phyloP scores from a whole-genome alignment of 2,329 filamentous ascomycete genomes.

The Myriosclerotinia scirpicola region DNA sequence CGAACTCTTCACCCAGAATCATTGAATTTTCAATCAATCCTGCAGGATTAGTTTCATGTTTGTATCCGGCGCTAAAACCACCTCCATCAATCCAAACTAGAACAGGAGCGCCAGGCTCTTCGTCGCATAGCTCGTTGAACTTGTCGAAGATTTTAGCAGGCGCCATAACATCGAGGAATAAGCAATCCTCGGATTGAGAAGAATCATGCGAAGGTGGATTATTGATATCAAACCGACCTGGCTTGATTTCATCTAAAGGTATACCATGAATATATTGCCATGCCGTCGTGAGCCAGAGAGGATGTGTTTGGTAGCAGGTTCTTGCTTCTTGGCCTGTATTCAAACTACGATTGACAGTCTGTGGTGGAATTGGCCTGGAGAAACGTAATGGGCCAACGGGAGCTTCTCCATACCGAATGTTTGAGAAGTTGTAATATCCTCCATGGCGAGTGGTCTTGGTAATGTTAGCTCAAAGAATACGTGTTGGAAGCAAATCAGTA shows the following conservation, averaged over 20 bases:
- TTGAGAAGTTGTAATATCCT: conserved; percentile 44
- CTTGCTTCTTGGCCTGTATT: conserved; percentile 29
- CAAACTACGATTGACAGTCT: conserved; percentile 36
- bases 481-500: not conserved
- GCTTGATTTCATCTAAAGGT: not conserved
- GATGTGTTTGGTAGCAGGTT: conserved; percentile 30
- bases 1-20: conserved; percentile 40
- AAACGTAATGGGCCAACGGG: conserved; percentile 47
- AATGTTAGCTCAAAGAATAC: conserved; percentile 26
- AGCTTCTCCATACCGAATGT: conserved; percentile 47
- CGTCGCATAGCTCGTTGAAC: conserved; percentile 24
- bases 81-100: conserved; percentile 40
- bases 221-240: not conserved
- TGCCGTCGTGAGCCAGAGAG: conserved; percentile 7
- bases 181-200: conserved; percentile 45
- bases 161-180: conserved; percentile 49
- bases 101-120: not conserved
- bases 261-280: not conserved
- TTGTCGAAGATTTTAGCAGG: conserved; percentile 43
- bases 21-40: conserved; percentile 41
- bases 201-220: not conserved
- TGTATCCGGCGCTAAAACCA: conserved; percentile 46
- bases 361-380: conserved; percentile 43
- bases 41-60: conserved; percentile 43
- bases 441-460: conserved; percentile 21